Evolutionary conservation across 2,329 filamentous ascomycete species (phyloP), one percentile per base, ranked within the genome.

Genomic region (Acrocalymma vagum): DNA sequence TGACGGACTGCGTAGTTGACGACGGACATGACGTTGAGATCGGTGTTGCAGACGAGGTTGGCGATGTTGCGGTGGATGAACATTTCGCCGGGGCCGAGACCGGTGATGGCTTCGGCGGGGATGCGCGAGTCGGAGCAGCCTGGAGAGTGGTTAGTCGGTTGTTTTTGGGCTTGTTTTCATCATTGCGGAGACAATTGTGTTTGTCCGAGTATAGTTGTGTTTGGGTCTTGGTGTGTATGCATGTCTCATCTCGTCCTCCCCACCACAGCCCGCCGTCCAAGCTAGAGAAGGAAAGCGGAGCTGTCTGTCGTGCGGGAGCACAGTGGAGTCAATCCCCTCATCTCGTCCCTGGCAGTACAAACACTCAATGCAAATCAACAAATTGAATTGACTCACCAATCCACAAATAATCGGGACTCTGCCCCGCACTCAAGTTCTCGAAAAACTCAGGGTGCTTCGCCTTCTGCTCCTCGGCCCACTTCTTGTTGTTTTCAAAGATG

Each of bases 401-500:
- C 62, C 74, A 74, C 43, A 89, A 80, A 69, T 88, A 88, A 60
- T 88, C 84, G 39, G 86, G 86, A 11, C 72, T 73, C 72, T 89
- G 86, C 29, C 86, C 86, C 7, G 78, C 79, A 14, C 78, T 72
- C 47, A 89, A 78, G 65, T 84, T 80, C 35, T 71, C 67, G 69
- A 89, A 89, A 74, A 84, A 88, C 8, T 78, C 73, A 4, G 84
- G 83, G 69, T 89, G 83, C 46, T 76, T 74, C 50, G 70, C 65
- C 53, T 60, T 71, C 73, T 85, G 83, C 50, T 80, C 70, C 30
- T 76, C 76, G 9, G 84, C 85, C 86, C 86, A 89, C 38, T 75
- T 73, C 50, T 76, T 73, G 74, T 88, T 89, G 76, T 83, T 81
- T 54, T 86, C 80, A 57, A 89, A 88, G 60, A 88, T 79, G 45